Evolutionary conservation across 768 basidiomycete species (phyloP).

Genomic region (Kwoniella shandongensis): DNA sequence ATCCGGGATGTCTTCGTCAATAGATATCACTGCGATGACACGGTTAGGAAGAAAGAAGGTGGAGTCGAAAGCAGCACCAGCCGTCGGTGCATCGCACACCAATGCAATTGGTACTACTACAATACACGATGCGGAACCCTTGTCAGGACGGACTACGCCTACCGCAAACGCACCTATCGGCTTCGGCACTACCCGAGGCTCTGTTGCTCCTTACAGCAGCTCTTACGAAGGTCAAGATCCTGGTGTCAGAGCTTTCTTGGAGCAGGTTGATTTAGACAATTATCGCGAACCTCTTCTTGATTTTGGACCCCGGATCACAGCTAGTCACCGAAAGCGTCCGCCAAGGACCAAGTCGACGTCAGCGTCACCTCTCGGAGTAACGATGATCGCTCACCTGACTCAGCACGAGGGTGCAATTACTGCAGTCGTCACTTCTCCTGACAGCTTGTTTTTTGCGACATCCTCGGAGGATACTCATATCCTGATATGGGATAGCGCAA

Average conservation of each 20-base stretch:
- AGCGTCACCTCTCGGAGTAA: conserved; percentile 67
- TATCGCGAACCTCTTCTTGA: conserved; percentile 78
- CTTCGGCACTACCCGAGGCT: conserved; percentile 15
- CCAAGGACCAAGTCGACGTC: conserved; percentile 41
- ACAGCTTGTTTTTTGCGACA: conserved; percentile 76
- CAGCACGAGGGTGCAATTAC: conserved; percentile 81
- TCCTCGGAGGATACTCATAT: conserved; percentile 56
- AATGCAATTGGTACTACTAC: conserved; percentile 74
- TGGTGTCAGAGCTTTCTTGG: conserved; percentile 81
- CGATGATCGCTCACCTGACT: conserved; percentile 76
- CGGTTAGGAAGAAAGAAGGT: conserved; percentile 53
- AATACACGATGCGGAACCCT: conserved; percentile 62
- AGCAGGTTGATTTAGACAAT: conserved; percentile 84
- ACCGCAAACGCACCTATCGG: conserved; percentile 14
- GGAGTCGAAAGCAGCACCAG: conserved; percentile 84
- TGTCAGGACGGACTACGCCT: conserved; percentile 78
- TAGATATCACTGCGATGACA: conserved; percentile 50
- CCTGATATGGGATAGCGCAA: conserved; percentile 63
- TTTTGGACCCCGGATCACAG: conserved; percentile 83
- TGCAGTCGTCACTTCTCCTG: conserved; percentile 81
- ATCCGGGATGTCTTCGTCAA: conserved; percentile 64
- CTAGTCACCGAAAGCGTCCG: conserved; percentile 64
- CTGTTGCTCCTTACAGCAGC: conserved; percentile 45
- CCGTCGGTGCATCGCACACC: conserved; percentile 72
- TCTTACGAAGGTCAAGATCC: conserved; percentile 79